Evolutionary conservation across 495 filamentous ascomycete species (phyloP).

Genomic region (Hypoxylon intermedium): DNA sequence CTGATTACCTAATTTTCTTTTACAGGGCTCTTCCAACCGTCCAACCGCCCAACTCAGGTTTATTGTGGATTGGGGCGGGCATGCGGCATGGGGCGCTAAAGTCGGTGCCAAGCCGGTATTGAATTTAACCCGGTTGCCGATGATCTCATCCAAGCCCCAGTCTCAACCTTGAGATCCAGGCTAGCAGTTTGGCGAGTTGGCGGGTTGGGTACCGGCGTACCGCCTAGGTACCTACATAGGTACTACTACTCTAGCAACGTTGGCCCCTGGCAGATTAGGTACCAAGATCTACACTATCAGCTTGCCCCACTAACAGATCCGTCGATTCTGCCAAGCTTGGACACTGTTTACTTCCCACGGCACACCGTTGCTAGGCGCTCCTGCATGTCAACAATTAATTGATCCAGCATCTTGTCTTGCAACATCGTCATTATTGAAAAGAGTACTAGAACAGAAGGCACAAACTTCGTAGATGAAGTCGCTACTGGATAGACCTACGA

Average conservation of each 20-base stretch:
- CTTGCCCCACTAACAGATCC: background rate
- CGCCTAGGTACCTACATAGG: background rate
- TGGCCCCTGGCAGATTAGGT: no score
- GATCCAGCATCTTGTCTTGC: conserved; percentile 10
- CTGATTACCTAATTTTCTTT: no score
- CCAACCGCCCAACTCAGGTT: no score
- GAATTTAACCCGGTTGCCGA: background rate
- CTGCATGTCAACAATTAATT: conserved; percentile 36
- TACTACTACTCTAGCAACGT: no score
- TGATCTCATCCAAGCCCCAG: no score
- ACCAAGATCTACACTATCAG: background rate
- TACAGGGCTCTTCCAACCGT: no score
- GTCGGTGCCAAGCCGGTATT: no score
- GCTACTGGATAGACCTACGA: background rate
- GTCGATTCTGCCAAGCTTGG: conserved; percentile 10
- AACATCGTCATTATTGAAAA: conserved; percentile 19
- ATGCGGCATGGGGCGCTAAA: no score
- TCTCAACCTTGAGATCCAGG: no score
- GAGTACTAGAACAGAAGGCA: conserved; percentile 13
- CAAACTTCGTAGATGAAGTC: background rate
- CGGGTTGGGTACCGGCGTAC: background rate
- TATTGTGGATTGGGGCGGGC: no score
- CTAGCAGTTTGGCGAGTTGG: no score
- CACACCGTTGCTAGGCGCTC: conserved; percentile 30
- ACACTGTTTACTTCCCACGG: conserved; percentile 35